A percentile compares a stretch with the other conserved stretches of the same genome.
Evolutionary conservation across 305 asterid species (phyloP).

Genomic region (Andrographis paniculata): DNA sequence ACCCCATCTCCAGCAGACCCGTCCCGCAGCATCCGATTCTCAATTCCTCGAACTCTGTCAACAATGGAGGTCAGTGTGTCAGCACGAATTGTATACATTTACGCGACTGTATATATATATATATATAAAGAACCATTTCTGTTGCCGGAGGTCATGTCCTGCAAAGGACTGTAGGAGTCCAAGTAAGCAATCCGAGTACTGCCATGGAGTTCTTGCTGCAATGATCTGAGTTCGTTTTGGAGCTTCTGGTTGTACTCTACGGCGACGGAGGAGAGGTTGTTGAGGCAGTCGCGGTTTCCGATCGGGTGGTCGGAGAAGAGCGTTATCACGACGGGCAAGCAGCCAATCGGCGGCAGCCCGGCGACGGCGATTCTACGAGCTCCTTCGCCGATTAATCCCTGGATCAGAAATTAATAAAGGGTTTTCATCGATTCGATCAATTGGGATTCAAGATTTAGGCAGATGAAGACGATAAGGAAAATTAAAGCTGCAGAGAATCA

Average conservation of each 20-base stretch:
- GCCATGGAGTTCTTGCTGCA: constrained; percentile 12
- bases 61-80: too few relatives aligned
- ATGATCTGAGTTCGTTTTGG: constrained; percentile 22
- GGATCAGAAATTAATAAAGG: neutral
- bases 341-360: constrained; percentile 77
- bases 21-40: constrained; percentile 68
- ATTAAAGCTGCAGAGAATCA: too few relatives aligned
- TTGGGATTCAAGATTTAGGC: too few relatives aligned
- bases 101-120: neutral
- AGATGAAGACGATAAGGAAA: too few relatives aligned
- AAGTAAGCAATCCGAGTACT: constrained; percentile 37
- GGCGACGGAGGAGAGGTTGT: constrained; percentile 28
- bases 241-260: constrained; percentile 44
- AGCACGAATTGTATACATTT: too few relatives aligned
- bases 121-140: constrained; percentile 24
- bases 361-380: constrained; percentile 63
- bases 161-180: constrained; percentile 32
- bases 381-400: constrained; percentile 50
- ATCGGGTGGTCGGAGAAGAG: constrained; percentile 26
- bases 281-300: constrained; percentile 34
- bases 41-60: constrained; percentile 50
- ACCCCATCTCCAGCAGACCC: constrained; percentile 49
- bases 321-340: constrained; percentile 57
- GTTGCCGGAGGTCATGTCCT: constrained; percentile 31
- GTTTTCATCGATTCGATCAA: too few relatives aligned